phyloP scores from a whole-genome alignment of 106 monocot genomes.

The Dactylorhiza incarnata region DNA sequence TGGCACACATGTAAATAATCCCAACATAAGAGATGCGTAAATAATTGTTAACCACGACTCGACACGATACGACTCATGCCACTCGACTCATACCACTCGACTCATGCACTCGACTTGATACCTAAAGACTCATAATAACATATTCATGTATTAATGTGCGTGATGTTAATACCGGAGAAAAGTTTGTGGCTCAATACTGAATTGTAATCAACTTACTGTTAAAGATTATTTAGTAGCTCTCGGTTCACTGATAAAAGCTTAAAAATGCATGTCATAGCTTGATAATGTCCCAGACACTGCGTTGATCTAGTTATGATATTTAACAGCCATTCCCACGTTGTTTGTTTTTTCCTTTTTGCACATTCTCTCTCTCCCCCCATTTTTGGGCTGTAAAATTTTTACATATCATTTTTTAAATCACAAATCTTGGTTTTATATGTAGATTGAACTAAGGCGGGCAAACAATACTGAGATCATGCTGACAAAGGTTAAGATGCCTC shows the following conservation, averaged over 20 bases:
- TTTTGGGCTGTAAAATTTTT: not conserved
- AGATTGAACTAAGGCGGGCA: conserved; percentile 12
- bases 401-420: not conserved
- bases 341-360: not conserved
- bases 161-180: not conserved
- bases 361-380: not conserved
- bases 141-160: not conserved
- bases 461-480: conserved; percentile 15
- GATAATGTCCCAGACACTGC: not conserved
- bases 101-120: too few species aligned
- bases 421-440: not conserved
- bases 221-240: not conserved
- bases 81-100: too few species aligned
- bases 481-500: conserved; percentile 13
- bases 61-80: too few species aligned
- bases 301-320: not conserved
- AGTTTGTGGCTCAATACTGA: not conserved
- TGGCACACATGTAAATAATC: too few species aligned
- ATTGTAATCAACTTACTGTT: not conserved
- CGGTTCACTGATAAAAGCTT: not conserved
- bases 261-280: not conserved
- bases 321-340: not conserved
- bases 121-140: not conserved
- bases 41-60: too few species aligned
- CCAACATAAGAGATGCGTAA: too few species aligned